Conservation (phyloP, 352 stramenopile genomes). For the Pythium grandisporangium region DNA sequence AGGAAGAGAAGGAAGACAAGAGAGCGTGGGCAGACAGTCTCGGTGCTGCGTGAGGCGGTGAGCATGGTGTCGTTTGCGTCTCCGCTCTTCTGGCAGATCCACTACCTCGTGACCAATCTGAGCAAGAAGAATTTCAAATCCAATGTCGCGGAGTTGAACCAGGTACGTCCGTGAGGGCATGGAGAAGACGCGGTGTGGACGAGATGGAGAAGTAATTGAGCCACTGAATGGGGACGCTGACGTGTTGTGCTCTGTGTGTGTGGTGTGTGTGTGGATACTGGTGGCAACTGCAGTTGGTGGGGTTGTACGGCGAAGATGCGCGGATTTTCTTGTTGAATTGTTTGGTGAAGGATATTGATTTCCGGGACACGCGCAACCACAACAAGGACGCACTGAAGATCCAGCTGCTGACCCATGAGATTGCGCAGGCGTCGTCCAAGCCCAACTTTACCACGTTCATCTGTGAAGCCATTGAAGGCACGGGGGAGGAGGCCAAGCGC, state of each 20-base stretch:
- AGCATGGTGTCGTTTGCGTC: conserved; percentile 87
- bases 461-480: conserved; percentile 77
- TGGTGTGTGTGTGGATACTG: no score
- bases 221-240: no score
- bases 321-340: conserved; percentile 88
- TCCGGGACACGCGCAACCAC: conserved; percentile 74
- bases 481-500: conserved; percentile 24
- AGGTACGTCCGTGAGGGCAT: conserved; percentile 52
- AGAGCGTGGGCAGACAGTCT: background rate
- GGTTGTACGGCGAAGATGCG: conserved; percentile 87
- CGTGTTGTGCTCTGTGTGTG: no score
- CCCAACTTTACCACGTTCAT: conserved; percentile 89
- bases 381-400: conserved; percentile 86
- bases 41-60: no score
- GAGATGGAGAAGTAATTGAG: conserved; percentile 2
- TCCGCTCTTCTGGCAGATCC: conserved; percentile 92
- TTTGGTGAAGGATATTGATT: conserved; percentile 87
- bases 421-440: conserved; percentile 80
- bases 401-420: conserved; percentile 84
- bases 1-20: conserved; percentile 1
- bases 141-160: conserved; percentile 88
- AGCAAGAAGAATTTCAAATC: conserved; percentile 93
- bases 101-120: conserved; percentile 89
- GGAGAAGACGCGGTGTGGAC: conserved; percentile 5
- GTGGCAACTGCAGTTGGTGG: conserved; percentile 58